Percentiles rank a stretch among this genome's conserved stretches.
Conservation (phyloP, 805 yeast species). For the Candida sithepensis region DNA sequence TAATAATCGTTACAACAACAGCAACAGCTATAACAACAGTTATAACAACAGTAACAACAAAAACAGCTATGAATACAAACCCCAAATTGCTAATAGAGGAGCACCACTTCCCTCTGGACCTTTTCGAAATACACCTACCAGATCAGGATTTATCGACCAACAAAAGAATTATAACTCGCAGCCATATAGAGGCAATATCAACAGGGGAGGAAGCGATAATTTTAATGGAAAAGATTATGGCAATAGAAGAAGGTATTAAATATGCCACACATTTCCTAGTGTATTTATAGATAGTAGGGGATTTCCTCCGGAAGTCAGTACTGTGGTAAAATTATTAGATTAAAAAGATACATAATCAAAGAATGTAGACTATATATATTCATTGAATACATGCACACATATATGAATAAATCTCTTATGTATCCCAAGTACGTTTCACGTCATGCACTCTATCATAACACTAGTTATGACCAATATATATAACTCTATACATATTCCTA, state of each 20-base stretch:
- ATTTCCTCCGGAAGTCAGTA: too few species aligned
- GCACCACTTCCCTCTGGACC: constrained; percentile 1
- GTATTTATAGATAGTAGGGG: too few species aligned
- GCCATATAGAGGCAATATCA: neutral
- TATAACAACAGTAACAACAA: constrained; percentile 2
- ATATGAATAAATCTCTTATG: too few species aligned
- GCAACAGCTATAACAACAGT: constrained; percentile 3
- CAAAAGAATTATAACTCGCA: constrained; percentile 1
- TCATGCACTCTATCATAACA: too few species aligned
- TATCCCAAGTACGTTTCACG: too few species aligned
- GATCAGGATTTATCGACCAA: constrained; percentile 13
- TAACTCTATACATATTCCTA: too few species aligned
- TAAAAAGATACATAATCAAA: too few species aligned
- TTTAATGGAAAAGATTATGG: neutral
- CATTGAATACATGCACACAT: too few species aligned
- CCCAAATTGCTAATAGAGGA: constrained; percentile 2
- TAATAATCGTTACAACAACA: too few species aligned
- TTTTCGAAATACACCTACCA: constrained; percentile 5
- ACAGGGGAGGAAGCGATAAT: neutral
- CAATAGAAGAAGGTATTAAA: neutral
- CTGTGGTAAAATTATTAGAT: too few species aligned
- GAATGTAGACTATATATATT: too few species aligned
- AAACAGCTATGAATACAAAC: constrained; percentile 1
- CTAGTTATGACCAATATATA: too few species aligned
- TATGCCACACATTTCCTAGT: neutral